A percentile compares a stretch with the other conserved stretches of the same genome.
Conservation (phyloP, 805 yeast genomes). For the Ascoidea rubescens region DNA sequence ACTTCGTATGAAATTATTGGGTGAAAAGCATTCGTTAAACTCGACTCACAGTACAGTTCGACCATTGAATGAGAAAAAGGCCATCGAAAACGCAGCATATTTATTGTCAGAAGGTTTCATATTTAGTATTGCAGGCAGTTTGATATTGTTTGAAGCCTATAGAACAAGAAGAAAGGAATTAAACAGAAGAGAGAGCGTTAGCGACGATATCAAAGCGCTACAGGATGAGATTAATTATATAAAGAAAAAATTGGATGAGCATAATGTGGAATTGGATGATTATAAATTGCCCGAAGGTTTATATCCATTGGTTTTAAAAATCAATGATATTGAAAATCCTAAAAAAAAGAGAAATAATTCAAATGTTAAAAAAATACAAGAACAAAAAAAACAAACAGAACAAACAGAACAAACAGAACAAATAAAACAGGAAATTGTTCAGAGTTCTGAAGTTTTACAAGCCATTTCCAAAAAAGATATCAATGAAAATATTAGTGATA, state of each 20-base stretch:
- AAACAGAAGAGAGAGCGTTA: conserved; percentile 45
- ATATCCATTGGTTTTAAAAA: conserved; percentile 29
- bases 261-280: conserved; percentile 30
- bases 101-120: conserved; percentile 66
- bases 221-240: conserved; percentile 58
- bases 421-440: no score
- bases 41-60: conserved; percentile 29
- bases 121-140: conserved; percentile 67
- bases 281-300: conserved; percentile 32
- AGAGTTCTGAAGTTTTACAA: no score
- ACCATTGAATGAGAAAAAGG: conserved; percentile 71
- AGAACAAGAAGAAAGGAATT: conserved; percentile 53
- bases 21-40: conserved; percentile 23
- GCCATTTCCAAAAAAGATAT: conserved; percentile 18
- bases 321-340: neutral
- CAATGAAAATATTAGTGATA: conserved; percentile 25
- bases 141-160: conserved; percentile 57
- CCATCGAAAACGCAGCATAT: conserved; percentile 72
- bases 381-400: no score
- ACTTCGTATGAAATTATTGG: conserved; percentile 46
- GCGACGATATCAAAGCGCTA: conserved; percentile 56
- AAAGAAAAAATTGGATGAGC: conserved; percentile 31
- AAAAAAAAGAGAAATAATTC: no score
- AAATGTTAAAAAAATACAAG: no score
- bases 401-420: no score